These are phyloP conservation scores for Ophiocordyceps sinensis DNA, from an alignment of 2,329 filamentous ascomycete genomes.

Conservation along the genomic window DNA sequence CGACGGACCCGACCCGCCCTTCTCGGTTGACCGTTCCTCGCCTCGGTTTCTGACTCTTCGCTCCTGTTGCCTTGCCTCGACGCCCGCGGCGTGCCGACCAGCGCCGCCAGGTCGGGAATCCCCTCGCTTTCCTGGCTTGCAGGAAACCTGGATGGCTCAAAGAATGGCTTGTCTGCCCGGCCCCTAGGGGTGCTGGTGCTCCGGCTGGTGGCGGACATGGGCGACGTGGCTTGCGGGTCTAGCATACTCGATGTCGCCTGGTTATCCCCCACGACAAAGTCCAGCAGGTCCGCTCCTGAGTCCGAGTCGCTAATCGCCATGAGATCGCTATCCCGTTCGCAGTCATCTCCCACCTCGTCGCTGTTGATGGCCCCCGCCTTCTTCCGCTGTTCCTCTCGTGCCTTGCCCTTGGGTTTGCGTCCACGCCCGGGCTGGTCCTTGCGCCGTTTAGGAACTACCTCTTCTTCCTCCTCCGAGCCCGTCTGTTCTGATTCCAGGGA, in stretches of 20 bases:
- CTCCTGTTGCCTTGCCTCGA: not conserved
- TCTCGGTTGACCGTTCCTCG: conserved; percentile 7
- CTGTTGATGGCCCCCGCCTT: conserved; percentile 20
- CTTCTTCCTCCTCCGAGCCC: conserved; percentile 6
- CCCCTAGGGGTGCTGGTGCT: conserved; percentile 6
- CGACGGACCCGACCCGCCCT: conserved; percentile 12
- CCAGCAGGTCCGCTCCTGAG: conserved; percentile 32
- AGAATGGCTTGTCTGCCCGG: conserved; percentile 17
- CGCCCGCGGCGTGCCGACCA: conserved; percentile 7
- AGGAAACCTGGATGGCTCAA: conserved; percentile 21
- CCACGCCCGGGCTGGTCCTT: conserved; percentile 6
- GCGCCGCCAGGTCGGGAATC: conserved; percentile 19
- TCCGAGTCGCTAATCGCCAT: conserved; percentile 32
- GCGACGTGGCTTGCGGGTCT: conserved; percentile 15
- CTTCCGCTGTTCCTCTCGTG: conserved; percentile 8
- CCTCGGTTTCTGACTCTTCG: conserved; percentile 6
- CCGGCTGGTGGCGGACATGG: conserved; percentile 8
- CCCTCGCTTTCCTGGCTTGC: conserved; percentile 27
- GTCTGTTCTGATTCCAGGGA: not conserved
- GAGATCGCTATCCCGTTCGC: conserved; percentile 32
- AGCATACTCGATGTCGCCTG: conserved; percentile 21
- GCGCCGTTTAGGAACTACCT: conserved; percentile 1
- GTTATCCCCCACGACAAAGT: conserved; percentile 43
- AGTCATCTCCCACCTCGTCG: conserved; percentile 37
- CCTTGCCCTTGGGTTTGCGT: conserved; percentile 7